phyloP scores from a whole-genome alignment of 2,329 filamentous ascomycete species.

The Alternaria gaisen region DNA sequence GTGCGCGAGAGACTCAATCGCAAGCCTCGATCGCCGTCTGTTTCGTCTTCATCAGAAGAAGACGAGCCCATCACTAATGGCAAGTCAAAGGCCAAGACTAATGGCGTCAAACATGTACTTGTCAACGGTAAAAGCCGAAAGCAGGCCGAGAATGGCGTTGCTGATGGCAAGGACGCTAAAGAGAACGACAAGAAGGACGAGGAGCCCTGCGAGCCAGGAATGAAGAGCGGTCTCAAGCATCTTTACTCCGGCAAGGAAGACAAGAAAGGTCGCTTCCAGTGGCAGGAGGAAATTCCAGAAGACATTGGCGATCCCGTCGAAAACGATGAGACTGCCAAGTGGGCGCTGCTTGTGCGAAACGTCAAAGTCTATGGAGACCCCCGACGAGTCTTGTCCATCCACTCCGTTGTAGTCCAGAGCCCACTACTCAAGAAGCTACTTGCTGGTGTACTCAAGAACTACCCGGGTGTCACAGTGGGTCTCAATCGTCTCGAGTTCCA shows the following conservation, averaged over 20 bases:
- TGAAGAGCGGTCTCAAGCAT: constrained; percentile 56
- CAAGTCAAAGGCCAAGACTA: constrained; percentile 4
- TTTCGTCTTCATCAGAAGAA: constrained; percentile 12
- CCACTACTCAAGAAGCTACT: constrained; percentile 68
- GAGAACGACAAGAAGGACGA: constrained; percentile 20
- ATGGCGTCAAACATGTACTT: constrained; percentile 22
- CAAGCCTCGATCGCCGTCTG: not conserved
- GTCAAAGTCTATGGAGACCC: constrained; percentile 59
- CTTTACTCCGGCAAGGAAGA: constrained; percentile 60
- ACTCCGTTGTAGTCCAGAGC: constrained; percentile 72
- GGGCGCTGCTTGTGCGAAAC: constrained; percentile 58
- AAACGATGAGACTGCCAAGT: constrained; percentile 68
- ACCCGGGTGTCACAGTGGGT: constrained; percentile 69
- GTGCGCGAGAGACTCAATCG: not conserved
- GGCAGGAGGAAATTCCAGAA: constrained; percentile 47
- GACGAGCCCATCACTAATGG: not conserved
- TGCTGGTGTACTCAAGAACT: constrained; percentile 63
- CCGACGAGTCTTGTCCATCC: constrained; percentile 67
- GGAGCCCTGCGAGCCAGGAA: constrained; percentile 42
- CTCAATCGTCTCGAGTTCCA: constrained; percentile 70
- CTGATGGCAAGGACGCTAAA: constrained; percentile 1
- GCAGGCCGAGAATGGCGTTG: not conserved
- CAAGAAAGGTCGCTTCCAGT: constrained; percentile 46
- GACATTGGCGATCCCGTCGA: constrained; percentile 58
- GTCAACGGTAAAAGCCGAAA: constrained; percentile 22